Percentiles rank a stretch among this genome's conserved stretches.
Evolutionary conservation across 2,329 filamentous ascomycete species (phyloP).

Genomic region (Paradendryphiella salina): DNA sequence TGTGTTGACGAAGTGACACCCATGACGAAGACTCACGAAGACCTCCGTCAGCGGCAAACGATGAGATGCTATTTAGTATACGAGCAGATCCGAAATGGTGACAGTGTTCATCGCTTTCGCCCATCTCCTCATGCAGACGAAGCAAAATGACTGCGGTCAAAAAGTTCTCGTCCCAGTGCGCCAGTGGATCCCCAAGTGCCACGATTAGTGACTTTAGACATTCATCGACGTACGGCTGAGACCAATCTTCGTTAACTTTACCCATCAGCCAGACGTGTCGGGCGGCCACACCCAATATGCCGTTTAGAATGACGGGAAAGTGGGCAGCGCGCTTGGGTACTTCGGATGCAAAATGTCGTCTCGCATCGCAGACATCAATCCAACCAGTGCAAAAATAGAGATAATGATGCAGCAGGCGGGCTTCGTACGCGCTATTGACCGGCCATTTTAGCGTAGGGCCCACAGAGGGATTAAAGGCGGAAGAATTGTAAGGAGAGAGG

Average conservation of each 20-base stretch:
- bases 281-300: slow-evolving; percentile 53
- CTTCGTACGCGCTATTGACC: background rate
- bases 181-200: slow-evolving; percentile 49
- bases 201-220: slow-evolving; percentile 54
- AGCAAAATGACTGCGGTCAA: slow-evolving; percentile 56
- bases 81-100: slow-evolving; percentile 47
- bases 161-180: slow-evolving; percentile 53
- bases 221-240: slow-evolving; percentile 51
- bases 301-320: slow-evolving; percentile 54
- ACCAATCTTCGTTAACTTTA: slow-evolving; percentile 48
- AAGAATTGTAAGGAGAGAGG: too few species aligned
- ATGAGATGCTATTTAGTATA: slow-evolving; percentile 46
- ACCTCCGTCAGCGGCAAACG: slow-evolving; percentile 46
- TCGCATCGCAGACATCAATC: slow-evolving; percentile 36
- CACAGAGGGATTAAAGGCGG: too few species aligned
- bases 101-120: slow-evolving; percentile 45
- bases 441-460: too few species aligned
- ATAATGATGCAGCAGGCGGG: slow-evolving; percentile 34
- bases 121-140: slow-evolving; percentile 55
- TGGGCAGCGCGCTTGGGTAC: slow-evolving; percentile 54
- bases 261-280: slow-evolving; percentile 50
- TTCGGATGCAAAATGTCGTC: slow-evolving; percentile 49
- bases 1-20: slow-evolving; percentile 49
- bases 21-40: slow-evolving; percentile 49
- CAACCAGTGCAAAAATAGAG: slow-evolving; percentile 35